A percentile compares a stretch with the other conserved stretches of the same genome.
These are phyloP conservation scores for Cryptosporidium parvum DNA, from an alignment of 169 alveolate species.

Conservation along the genomic window DNA sequence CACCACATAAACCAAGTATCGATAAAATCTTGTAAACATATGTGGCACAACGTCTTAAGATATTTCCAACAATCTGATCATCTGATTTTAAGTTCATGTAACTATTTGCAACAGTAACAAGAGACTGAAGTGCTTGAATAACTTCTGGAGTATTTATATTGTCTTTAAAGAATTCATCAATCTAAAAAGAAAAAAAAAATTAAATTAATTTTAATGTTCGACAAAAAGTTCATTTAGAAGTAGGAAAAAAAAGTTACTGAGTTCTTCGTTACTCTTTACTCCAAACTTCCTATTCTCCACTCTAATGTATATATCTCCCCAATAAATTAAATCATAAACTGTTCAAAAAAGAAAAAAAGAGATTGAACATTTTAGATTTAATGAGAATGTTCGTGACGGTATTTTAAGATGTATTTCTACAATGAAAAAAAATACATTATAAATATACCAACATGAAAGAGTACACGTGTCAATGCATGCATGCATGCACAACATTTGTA, in stretches of 20 bases:
- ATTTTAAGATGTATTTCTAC: neutral
- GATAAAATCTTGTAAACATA: slow-evolving; percentile 80
- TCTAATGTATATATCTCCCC: neutral
- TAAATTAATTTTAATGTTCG: neutral
- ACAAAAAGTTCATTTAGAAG: no score
- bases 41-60: slow-evolving; percentile 76
- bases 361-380: neutral
- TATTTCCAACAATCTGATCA: slow-evolving; percentile 72
- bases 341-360: neutral
- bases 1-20: slow-evolving; percentile 81
- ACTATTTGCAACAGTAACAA: slow-evolving; percentile 82
- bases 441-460: neutral
- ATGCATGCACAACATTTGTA: neutral
- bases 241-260: neutral
- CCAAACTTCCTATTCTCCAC: neutral
- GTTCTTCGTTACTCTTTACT: no score
- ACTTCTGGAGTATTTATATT: slow-evolving; percentile 92
- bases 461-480: neutral
- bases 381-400: neutral
- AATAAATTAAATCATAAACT: neutral
- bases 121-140: slow-evolving; percentile 80
- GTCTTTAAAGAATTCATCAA: slow-evolving; percentile 87
- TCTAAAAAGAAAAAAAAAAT: slow-evolving; percentile 31
- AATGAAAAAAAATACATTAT: neutral
- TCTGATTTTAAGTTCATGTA: slow-evolving; percentile 77